These are phyloP conservation scores for Leccinum uliginosum DNA, from an alignment of 768 basidiomycete species.

Conservation along the genomic window DNA sequence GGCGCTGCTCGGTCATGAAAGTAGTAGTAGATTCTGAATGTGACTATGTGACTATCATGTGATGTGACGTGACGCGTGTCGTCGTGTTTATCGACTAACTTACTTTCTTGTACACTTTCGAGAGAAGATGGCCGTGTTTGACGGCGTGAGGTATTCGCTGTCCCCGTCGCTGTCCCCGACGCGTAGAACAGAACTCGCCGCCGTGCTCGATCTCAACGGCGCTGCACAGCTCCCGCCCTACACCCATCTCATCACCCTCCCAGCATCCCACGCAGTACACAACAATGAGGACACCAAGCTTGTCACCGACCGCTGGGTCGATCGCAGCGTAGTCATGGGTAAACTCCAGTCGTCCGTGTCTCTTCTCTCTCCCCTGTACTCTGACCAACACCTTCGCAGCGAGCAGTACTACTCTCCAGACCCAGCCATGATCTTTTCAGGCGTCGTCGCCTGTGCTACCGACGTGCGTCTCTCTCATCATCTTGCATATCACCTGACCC, in stretches of 20 bases:
- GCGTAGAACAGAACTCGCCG: slow-evolving; percentile 41
- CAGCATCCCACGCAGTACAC: slow-evolving; percentile 47
- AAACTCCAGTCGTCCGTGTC: slow-evolving; percentile 52
- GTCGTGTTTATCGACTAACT: no score
- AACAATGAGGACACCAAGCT: slow-evolving; percentile 32
- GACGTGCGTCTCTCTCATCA: slow-evolving; percentile 41
- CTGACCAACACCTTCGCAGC: slow-evolving; percentile 26
- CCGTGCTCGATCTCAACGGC: slow-evolving; percentile 51
- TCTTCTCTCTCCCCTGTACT: slow-evolving; percentile 3
- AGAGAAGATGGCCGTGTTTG: slow-evolving; percentile 41
- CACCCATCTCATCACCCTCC: slow-evolving; percentile 46
- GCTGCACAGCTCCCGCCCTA: slow-evolving; percentile 46
- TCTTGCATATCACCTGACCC: not conserved
- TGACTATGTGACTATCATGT: not conserved
- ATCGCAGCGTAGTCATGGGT: slow-evolving; percentile 56
- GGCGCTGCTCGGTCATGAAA: slow-evolving; percentile 59
- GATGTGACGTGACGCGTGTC: not conserved
- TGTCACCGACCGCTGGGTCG: slow-evolving; percentile 61
- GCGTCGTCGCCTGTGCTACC: slow-evolving; percentile 67
- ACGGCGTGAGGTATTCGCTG: slow-evolving; percentile 43
- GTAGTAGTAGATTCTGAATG: not conserved
- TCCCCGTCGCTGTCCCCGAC: slow-evolving; percentile 43
- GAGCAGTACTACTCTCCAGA: slow-evolving; percentile 70
- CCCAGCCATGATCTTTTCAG: slow-evolving; percentile 77
- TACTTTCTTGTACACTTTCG: no score